phyloP scores from a whole-genome alignment of 2,329 filamentous ascomycete species.

The Thelonectria olida region DNA sequence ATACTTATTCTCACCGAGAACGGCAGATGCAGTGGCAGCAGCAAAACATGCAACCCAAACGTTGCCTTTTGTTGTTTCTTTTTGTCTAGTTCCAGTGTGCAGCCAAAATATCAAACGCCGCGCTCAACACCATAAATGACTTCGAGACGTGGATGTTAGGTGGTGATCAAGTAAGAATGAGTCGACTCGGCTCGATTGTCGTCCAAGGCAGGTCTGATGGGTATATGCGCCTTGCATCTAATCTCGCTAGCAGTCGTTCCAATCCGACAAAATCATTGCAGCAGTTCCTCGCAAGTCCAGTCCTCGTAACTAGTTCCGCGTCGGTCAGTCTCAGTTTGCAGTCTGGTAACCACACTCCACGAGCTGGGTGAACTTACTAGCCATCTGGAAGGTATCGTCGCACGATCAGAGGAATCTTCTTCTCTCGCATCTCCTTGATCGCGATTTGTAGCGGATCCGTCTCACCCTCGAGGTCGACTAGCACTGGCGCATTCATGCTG shows the following conservation, averaged over 20 bases:
- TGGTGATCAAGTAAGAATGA: conserved; percentile 23
- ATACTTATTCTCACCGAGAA: conserved; percentile 14
- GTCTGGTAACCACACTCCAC: neutral
- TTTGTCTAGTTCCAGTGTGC: conserved; percentile 43
- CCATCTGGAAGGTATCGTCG: conserved; percentile 96
- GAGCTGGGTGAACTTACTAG: conserved; percentile 70
- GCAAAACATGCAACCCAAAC: conserved; percentile 30
- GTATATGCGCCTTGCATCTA: conserved; percentile 39
- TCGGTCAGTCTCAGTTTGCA: conserved; percentile 17
- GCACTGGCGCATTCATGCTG: conserved; percentile 96
- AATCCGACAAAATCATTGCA: conserved; percentile 59
- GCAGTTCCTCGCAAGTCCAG: conserved; percentile 97
- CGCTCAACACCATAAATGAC: conserved; percentile 46
- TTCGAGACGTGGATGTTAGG: conserved; percentile 26
- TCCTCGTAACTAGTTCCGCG: conserved; percentile 82
- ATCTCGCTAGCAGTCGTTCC: conserved; percentile 26
- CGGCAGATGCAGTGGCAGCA: conserved; percentile 23
- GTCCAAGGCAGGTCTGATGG: conserved; percentile 33
- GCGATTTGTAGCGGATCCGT: conserved; percentile 98
- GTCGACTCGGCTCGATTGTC: conserved; percentile 35
- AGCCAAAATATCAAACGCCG: conserved; percentile 46
- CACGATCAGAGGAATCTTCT: conserved; percentile 97
- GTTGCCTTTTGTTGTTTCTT: conserved; percentile 32
- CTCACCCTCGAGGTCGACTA: conserved; percentile 96
- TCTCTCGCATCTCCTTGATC: conserved; percentile 95